These are phyloP conservation scores for Cucumis sativus DNA, from an alignment of 306 rosid species.

Conservation along the genomic window DNA sequence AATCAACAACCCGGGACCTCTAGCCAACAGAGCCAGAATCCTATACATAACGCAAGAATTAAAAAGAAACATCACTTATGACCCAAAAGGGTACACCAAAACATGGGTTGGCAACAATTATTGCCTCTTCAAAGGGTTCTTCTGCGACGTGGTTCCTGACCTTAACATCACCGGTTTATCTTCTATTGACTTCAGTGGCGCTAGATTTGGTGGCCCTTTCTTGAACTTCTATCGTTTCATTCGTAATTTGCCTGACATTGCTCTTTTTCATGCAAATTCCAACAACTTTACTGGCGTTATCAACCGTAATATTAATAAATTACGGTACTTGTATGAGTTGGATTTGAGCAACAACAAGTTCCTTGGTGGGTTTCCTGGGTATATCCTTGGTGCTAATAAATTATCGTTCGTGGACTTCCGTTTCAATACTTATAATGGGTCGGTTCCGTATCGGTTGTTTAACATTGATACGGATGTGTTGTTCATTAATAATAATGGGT, in stretches of 20 bases:
- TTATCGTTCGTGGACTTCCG: constrained; percentile 25
- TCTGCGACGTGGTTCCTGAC: constrained; percentile 30
- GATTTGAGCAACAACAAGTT: constrained; percentile 31
- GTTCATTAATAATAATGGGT: constrained; percentile 27
- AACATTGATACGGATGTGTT: constrained; percentile 25
- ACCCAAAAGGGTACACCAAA: constrained; percentile 20
- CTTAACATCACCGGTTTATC: constrained; percentile 29
- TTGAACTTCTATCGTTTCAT: constrained; percentile 30
- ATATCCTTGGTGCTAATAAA: constrained; percentile 17
- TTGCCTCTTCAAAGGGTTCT: constrained; percentile 28
- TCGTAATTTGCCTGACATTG: constrained; percentile 25
- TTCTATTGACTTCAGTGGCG: constrained; percentile 24
- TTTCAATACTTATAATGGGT: constrained; percentile 17
- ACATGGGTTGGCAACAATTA: constrained; percentile 32
- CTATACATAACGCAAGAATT: constrained; percentile 28
- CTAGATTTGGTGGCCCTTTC: constrained; percentile 22
- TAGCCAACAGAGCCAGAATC: constrained; percentile 25
- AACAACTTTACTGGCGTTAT: constrained; percentile 23
- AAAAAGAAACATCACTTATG: constrained; percentile 32
- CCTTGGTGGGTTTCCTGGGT: constrained; percentile 20
- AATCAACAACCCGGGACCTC: constrained; percentile 19
- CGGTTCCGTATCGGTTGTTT: constrained; percentile 13
- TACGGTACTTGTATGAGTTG: constrained; percentile 24
- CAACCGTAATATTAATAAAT: constrained; percentile 3
- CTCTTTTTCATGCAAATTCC: constrained; percentile 26